Evolutionary conservation across 371 early-diverging fungal genomes (phyloP).

Genomic region (Batkoa obscura): DNA sequence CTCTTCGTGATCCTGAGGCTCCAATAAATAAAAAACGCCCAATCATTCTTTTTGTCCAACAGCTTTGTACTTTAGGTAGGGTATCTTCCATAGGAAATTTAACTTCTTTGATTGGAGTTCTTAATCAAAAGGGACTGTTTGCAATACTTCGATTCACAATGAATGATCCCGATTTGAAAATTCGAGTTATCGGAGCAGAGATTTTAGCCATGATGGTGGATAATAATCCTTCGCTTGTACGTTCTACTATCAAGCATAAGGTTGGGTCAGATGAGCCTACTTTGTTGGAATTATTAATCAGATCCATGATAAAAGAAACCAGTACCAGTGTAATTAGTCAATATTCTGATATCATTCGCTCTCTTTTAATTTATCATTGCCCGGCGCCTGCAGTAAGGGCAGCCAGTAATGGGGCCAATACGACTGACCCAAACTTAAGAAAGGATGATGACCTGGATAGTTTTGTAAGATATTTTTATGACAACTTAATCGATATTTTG

Average conservation of each 20-base stretch:
- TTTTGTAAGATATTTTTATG: neutral
- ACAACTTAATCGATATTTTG: neutral
- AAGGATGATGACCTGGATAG: neutral
- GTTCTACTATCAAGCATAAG: neutral
- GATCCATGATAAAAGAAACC: neutral
- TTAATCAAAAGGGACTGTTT: neutral
- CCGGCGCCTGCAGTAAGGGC: neutral
- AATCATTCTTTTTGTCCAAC: neutral
- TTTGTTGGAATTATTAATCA: neutral
- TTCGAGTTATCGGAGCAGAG: neutral
- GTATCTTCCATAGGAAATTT: neutral
- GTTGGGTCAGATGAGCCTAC: neutral
- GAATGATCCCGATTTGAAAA: neutral
- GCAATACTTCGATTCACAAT: neutral
- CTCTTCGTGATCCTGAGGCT: neutral
- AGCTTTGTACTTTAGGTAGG: neutral
- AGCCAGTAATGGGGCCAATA: neutral
- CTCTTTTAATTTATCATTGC: neutral
- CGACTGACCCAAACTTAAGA: neutral
- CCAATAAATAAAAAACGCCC: neutral
- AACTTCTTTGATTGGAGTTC: neutral
- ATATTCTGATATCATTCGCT: conserved; percentile 2
- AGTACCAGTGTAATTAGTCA: neutral
- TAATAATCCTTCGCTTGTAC: neutral
- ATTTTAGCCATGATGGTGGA: neutral